Conservation (phyloP, 176 grass and related monocot genomes). For the barley (Hordeum vulgare) region DNA sequence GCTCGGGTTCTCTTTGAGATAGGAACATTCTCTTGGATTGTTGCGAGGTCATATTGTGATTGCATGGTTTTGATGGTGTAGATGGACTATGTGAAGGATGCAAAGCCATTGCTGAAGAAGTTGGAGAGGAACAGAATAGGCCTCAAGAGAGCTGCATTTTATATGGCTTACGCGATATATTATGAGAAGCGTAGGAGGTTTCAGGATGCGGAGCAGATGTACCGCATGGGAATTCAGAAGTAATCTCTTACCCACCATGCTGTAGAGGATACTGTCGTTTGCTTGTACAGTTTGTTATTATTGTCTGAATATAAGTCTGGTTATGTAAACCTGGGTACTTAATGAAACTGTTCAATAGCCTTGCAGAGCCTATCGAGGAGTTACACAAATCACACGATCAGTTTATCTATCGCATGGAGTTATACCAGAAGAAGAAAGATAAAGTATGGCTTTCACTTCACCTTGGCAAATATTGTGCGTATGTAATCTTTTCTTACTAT, state of each 20-base stretch:
- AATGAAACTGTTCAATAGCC: conserved; percentile 40
- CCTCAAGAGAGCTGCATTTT: conserved; percentile 66
- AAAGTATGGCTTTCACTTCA: conserved; percentile 40
- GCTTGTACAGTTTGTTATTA: not conserved
- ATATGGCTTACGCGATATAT: conserved; percentile 83
- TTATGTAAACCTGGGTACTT: conserved; percentile 11
- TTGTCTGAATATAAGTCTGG: not conserved
- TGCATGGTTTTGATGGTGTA: not conserved
- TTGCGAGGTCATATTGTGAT: not conserved
- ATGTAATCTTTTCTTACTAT: not conserved
- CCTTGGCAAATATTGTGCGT: not conserved
- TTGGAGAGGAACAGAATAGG: conserved; percentile 81
- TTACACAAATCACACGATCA: conserved; percentile 71
- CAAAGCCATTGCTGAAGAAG: conserved; percentile 73
- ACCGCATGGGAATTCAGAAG: conserved; percentile 60
- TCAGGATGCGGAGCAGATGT: conserved; percentile 66
- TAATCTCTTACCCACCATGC: conserved; percentile 24
- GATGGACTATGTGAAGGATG: conserved; percentile 93
- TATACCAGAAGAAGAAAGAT: conserved; percentile 62
- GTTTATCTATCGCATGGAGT: conserved; percentile 57
- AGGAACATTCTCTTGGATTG: not conserved
- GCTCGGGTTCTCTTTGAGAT: not conserved
- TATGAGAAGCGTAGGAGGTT: conserved; percentile 85
- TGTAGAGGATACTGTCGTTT: not conserved
- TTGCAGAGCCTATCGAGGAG: conserved; percentile 80